Percentiles rank a stretch among this genome's conserved stretches.
Conservation (phyloP, 2,329 filamentous ascomycete genomes). For the Spiromastix sp. region DNA sequence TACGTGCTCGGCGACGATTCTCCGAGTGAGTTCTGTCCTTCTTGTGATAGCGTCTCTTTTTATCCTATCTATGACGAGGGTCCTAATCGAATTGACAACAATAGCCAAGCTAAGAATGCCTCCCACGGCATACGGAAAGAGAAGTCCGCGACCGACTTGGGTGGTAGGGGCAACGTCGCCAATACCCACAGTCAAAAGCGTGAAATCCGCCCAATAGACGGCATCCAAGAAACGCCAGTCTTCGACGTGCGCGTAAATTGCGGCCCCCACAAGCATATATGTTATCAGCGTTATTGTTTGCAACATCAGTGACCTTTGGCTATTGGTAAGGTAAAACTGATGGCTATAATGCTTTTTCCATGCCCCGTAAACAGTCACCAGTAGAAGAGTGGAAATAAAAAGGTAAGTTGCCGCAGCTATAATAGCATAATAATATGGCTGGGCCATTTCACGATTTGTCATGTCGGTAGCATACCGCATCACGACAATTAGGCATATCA, state of each 20-base stretch:
- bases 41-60: constrained; percentile 26
- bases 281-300: constrained; percentile 33
- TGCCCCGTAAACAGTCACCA: constrained; percentile 46
- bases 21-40: constrained; percentile 25
- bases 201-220: constrained; percentile 26
- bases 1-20: constrained; percentile 19
- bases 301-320: constrained; percentile 44
- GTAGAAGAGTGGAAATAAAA: constrained; percentile 44
- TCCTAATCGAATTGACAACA: constrained; percentile 25
- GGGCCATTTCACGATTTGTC: constrained; percentile 38
- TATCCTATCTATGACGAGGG: constrained; percentile 28
- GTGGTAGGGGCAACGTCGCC: constrained; percentile 23
- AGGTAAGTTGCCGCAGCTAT: constrained; percentile 49
- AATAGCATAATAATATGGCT: constrained; percentile 51
- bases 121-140: constrained; percentile 27
- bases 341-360: constrained; percentile 44
- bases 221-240: constrained; percentile 25
- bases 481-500: constrained; percentile 42
- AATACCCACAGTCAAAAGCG: constrained; percentile 26
- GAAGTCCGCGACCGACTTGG: constrained; percentile 22
- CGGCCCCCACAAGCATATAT: constrained; percentile 30
- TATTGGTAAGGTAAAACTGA: constrained; percentile 45
- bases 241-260: constrained; percentile 28
- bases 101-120: constrained; percentile 26
- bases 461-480: constrained; percentile 31